phyloP scores from a whole-genome alignment of 208 protist species.

The Crithidia thermophila region DNA sequence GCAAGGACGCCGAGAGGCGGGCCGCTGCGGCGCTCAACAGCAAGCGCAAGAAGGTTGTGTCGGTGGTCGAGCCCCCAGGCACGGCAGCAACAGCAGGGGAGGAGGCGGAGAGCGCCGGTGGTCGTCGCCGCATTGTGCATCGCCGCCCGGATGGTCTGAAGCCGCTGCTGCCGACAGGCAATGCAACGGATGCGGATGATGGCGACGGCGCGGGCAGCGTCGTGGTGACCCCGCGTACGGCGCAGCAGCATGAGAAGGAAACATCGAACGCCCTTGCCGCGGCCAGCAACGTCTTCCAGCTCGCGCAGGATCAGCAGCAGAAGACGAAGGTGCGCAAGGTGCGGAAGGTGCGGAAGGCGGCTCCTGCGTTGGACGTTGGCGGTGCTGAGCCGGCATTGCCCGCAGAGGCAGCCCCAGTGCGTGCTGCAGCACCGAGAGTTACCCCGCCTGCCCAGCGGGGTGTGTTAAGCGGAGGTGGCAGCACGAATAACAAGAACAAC shows the following conservation, averaged over 20 bases:
- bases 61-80: not conserved
- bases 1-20: conserved; percentile 17
- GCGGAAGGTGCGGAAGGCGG: conserved; percentile 5
- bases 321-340: conserved; percentile 19
- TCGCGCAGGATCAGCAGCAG: conserved; percentile 33
- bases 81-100: not conserved
- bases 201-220: conserved; percentile 6
- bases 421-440: no score
- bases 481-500: not conserved
- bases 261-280: conserved; percentile 13
- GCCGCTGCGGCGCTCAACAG: not conserved
- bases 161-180: not conserved
- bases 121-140: conserved; percentile 12
- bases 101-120: not conserved
- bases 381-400: not conserved
- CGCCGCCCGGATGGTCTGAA: not conserved
- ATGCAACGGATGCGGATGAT: not conserved
- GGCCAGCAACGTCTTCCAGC: conserved; percentile 25
- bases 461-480: no score
- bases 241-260: conserved; percentile 20
- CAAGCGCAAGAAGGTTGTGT: not conserved
- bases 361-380: not conserved
- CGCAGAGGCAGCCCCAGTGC: not conserved
- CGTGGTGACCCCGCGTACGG: conserved; percentile 14
- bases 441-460: no score